Evolutionary conservation across 164 flowering plant genomes (phyloP), one percentile per base, ranked within the genome.

Genomic region (Saururus chinensis): DNA sequence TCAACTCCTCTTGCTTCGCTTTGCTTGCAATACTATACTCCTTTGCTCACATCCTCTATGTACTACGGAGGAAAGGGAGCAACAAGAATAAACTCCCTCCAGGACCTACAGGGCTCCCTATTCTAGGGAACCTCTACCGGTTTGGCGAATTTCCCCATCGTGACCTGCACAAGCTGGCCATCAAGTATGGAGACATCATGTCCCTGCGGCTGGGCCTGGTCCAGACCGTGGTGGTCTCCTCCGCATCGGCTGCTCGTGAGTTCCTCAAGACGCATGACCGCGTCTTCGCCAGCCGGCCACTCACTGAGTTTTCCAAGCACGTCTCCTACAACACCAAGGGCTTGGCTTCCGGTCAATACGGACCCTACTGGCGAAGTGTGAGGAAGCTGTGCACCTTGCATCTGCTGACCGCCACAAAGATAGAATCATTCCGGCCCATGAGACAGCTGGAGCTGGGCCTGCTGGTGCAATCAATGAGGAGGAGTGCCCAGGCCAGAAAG

Each of bases 391-490:
- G 76, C 54, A 64, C 67, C 16, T 4, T 67, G n/a, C 60, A 69
- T 58, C 62, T 75, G 0, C 67, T 75, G 7, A 71, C 59, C 26
- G 49, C 19, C 20, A 7, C n/a, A 3, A 75, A 71, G 53, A 62
- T 69, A 3, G 73, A 69, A 14, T 60, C 60, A 0, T 75, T 75
- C 26, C 60, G 48, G 14, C 35, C 74, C 14, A 70, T 74, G 79
- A 75, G 82, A 54, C 68, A 65, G 51, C 68, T 72, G 23, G 82
- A 79, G 42, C 13, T 76, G 42, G 60, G 65, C 0, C n/a, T 68
- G 3, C 42, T 76, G 12, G 45, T 79, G 0, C 53, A 63, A 19
- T 71, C 54, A 57, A 62, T 9, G 60, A 74, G 51, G 69, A 70
- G 52, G 35, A 65, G 64, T 14, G 67, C 76, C 53, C 17, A 7